phyloP scores from a whole-genome alignment of 371 early-diverging fungal species.

The Mortierella sp. region DNA sequence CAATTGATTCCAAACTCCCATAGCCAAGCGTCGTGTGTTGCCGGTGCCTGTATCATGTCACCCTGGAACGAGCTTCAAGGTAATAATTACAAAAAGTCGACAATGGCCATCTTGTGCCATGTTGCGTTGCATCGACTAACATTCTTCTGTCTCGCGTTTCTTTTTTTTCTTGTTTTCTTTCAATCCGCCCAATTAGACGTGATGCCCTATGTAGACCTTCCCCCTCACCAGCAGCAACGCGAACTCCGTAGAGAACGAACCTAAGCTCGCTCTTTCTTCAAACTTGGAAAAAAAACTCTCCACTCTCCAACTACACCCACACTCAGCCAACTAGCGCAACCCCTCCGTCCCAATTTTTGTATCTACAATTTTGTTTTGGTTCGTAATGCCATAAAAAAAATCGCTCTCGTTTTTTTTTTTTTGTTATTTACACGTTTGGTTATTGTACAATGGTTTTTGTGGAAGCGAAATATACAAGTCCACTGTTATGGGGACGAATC shows the following conservation, averaged over 20 bases:
- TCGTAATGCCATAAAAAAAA: slow-evolving; percentile 3
- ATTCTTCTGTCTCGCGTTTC: neutral
- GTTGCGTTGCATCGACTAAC: neutral
- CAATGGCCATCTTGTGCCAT: neutral
- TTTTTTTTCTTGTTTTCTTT: neutral
- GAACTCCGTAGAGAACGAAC: slow-evolving; percentile 51
- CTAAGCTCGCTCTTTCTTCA: neutral
- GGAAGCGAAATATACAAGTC: neutral
- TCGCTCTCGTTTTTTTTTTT: neutral
- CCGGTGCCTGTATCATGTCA: slow-evolving; percentile 55
- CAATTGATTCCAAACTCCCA: neutral
- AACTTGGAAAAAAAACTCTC: no score
- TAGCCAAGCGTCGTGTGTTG: slow-evolving; percentile 48
- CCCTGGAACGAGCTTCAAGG: slow-evolving; percentile 57
- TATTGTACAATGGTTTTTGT: slow-evolving; percentile 25
- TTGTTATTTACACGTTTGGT: neutral
- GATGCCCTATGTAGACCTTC: slow-evolving; percentile 36
- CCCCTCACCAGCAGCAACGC: slow-evolving; percentile 43
- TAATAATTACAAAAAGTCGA: neutral
- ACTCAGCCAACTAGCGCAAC: no score
- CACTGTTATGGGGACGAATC: neutral
- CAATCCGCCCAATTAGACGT: slow-evolving; percentile 17
- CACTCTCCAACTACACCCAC: neutral
- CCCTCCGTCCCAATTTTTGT: no score
- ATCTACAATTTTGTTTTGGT: neutral